Conservation (phyloP, 495 filamentous ascomycete species). For the Darksidea phi region DNA sequence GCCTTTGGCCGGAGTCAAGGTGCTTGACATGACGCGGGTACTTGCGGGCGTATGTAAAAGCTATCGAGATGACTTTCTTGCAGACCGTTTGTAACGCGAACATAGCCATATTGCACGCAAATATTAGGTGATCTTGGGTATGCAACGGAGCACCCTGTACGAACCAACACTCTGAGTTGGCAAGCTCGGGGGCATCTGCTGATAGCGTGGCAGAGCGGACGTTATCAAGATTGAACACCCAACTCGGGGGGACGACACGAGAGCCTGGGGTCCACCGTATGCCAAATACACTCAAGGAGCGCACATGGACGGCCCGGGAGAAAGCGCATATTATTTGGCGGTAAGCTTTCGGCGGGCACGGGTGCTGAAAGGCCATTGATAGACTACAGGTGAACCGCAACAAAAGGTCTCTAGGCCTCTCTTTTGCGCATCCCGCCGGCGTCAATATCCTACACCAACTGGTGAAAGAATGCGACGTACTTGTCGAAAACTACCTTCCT, state of each 20-base stretch:
- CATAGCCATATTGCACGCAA: conserved; percentile 93
- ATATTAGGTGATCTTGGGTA: conserved; percentile 97
- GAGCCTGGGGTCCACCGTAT: conserved; percentile 95
- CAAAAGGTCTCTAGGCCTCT: conserved; percentile 90
- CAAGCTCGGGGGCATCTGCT: conserved; percentile 5
- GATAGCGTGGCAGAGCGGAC: conserved; percentile 64
- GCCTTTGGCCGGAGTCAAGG: conserved; percentile 75
- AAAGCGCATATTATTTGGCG: conserved; percentile 90
- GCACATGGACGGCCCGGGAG: conserved; percentile 70
- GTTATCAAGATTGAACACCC: conserved; percentile 98
- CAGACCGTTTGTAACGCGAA: background rate
- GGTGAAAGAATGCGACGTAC: conserved; percentile 79
- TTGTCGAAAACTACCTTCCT: conserved; percentile 97
- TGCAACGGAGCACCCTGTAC: conserved; percentile 41
- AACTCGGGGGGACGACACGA: conserved; percentile 83
- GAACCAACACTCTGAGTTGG: conserved; percentile 39
- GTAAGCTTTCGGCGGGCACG: conserved; percentile 49
- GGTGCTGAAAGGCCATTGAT: conserved; percentile 5
- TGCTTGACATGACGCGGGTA: conserved; percentile 95
- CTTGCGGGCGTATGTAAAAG: conserved; percentile 76
- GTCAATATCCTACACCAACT: conserved; percentile 83
- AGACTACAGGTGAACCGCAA: conserved; percentile 79
- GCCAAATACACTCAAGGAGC: conserved; percentile 65
- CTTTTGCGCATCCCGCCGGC: conserved; percentile 79
- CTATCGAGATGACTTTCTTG: background rate